Evolutionary conservation across 2,329 filamentous ascomycete species (phyloP), one percentile per base, ranked within the genome.

Genomic region (Ophiostoma fasciatum): DNA sequence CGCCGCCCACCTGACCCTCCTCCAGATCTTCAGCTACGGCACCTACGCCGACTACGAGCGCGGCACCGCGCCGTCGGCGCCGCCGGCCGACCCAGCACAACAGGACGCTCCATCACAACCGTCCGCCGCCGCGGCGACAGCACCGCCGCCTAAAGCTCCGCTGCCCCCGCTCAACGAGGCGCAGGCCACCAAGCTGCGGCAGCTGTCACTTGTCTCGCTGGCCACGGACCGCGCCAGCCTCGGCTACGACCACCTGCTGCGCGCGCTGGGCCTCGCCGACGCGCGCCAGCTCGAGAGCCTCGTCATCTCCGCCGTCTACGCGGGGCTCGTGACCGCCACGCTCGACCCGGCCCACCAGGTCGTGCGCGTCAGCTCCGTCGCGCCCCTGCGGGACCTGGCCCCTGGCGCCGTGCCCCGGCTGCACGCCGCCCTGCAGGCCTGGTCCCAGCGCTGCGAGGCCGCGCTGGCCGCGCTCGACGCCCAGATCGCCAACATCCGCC

Each of bases 21-120:
- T 98, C 30, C 71, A 87, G 57, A 78, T 92, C 49, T 98, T 98
- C 59, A 82, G 85, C 40, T 84, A 90, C 66, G 90, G 88, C 42
- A 94, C 84, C 41, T 94, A 84, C 64, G 62, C 71, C 41, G 72
- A 78, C 48, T 94, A 94, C 63, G 51, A 45, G 49, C n/a, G 53
- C 11, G 32, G 37, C 20, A 8, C 22, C 1, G 40, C 13, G 8
- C 28, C 38, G 4, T 20, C 29, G 8, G 7, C 29, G 5, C 29
- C 33, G 2, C 13, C 28, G 8, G 12, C 7, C 23, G 9, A 30
- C 11, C 2, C 33, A 30, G 14, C 28, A 15, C 2, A 29, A 7
- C 26, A 28, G 14, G 26, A 21, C n/a, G n/a, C n/a, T 13, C 30
- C n/a, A 30, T 14, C 21, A 18, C 30, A 37, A 25, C n/a, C 37